Base-by-base conservation (phyloP, 164 flowering plant species). In the Hamamelis virginiana region DNA sequence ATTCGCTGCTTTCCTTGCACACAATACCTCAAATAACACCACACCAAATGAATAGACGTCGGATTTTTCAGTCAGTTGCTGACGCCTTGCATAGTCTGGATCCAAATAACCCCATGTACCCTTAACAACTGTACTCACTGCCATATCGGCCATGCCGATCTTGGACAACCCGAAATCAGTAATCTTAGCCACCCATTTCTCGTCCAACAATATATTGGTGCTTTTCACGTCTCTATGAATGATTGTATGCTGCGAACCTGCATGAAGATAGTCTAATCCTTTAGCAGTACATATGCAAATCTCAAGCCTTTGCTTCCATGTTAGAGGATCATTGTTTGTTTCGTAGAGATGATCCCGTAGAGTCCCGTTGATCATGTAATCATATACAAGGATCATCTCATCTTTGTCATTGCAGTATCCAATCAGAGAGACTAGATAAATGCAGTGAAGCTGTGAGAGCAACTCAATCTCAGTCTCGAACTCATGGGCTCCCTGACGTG, bases 151-250 rank as follows among this genome's bases (percentile, higher is more conserved):
- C 4, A 38, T 58, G 14, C 19, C 33, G 1, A 64, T 25, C 62
- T 70, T 80, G 9, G 83, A 71, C 48, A 80, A 62, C 18, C 85
- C 85, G 63, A 82, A 82, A 72, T 82, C 78, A 9, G 81, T 66
- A 21, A 80, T 59, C 72, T 75, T 80, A 8, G 74, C 81, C 13
- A 58, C 74, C 59, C 48, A 69, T n/a, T 77, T 69, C 11, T 69
- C 72, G 44, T 77, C 77, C 19, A 80, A 50, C 12, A 77, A 55
- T 3, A 82, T 77, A 69, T 80, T 77, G 11, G 79, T 38, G 41
- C 53, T 25, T 70, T 77, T 75, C 14, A 75, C 70, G 58, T 75
- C 82, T 14, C 80, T 72, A 69, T 79, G 80, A 22, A 79, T 76
- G 53, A 79, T 46, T 14, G 56, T 25, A 18, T 55, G 62, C 25